Evolutionary conservation across 1,139 yeast genomes (phyloP).

Genomic region (Debaryomyces singareniensis): DNA sequence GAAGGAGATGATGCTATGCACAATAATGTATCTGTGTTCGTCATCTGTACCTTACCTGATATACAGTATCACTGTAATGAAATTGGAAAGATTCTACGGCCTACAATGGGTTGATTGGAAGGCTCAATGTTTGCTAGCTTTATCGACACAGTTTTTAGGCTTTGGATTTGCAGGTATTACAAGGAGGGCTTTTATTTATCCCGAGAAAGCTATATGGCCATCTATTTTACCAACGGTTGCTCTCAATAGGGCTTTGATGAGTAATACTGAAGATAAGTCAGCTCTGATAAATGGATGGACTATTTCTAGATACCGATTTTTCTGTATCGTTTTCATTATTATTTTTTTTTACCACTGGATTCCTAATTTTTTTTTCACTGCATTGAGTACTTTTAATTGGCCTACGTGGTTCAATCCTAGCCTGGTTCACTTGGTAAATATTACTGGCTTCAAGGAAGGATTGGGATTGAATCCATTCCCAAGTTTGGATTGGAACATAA

Average conservation of each 20-base stretch:
- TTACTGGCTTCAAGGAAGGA: constrained; percentile 33
- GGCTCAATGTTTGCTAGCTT: constrained; percentile 30
- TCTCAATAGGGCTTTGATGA: constrained; percentile 36
- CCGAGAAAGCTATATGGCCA: constrained; percentile 42
- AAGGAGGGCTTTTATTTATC: constrained; percentile 40
- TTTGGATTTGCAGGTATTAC: constrained; percentile 43
- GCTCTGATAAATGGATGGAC: constrained; percentile 28
- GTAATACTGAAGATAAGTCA: constrained; percentile 14
- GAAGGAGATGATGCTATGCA: constrained; percentile 60
- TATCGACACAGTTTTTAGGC: constrained; percentile 41
- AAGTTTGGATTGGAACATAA: constrained; percentile 39
- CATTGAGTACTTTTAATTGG: constrained; percentile 41
- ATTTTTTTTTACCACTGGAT: constrained; percentile 40
- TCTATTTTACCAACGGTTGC: constrained; percentile 41
- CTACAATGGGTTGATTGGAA: constrained; percentile 38
- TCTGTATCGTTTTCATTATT: constrained; percentile 23
- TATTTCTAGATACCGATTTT: constrained; percentile 34
- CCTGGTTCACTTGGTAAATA: constrained; percentile 34
- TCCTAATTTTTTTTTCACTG: constrained; percentile 36
- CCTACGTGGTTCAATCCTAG: constrained; percentile 40
- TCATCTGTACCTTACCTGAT: constrained; percentile 40
- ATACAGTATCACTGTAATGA: constrained; percentile 41
- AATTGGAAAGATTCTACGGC: constrained; percentile 37
- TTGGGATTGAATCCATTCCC: constrained; percentile 41
- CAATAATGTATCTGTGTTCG: constrained; percentile 41